Percentiles rank a stretch among this genome's conserved stretches.
phyloP scores from a whole-genome alignment of 805 yeast genomes.

The Ogataea pini region DNA sequence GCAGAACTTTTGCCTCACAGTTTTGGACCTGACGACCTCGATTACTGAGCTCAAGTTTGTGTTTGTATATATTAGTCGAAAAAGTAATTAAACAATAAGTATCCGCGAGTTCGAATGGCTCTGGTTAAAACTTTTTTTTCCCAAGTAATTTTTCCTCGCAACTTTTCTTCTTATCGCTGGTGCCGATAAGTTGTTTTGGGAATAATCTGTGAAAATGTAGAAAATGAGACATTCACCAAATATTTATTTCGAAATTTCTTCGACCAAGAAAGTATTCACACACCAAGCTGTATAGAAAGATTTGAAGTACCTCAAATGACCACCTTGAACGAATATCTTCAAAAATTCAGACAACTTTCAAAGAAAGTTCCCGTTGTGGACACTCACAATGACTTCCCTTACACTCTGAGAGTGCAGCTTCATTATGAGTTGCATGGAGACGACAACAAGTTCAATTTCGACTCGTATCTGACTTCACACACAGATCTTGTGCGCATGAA shows the following conservation, averaged over 20 bases:
- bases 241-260: no score
- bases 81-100: no score
- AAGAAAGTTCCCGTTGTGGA: conserved; percentile 44
- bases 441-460: conserved; percentile 38
- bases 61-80: neutral
- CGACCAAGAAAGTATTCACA: no score
- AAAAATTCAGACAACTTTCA: conserved; percentile 7
- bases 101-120: no score
- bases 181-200: neutral
- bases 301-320: no score
- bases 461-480: conserved; percentile 38
- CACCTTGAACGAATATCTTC: neutral
- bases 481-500: conserved; percentile 44
- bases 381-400: conserved; percentile 55
- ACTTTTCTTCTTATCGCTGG: neutral
- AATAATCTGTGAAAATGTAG: neutral
- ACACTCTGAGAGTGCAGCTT: conserved; percentile 43
- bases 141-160: neutral
- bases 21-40: conserved; percentile 79
- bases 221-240: neutral
- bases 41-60: neutral
- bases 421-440: conserved; percentile 39
- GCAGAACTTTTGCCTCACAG: conserved; percentile 75
- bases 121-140: no score
- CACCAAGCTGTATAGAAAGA: no score